Base-by-base conservation (phyloP, 495 filamentous ascomycete species). In the Antarctomyces pellizariae region DNA sequence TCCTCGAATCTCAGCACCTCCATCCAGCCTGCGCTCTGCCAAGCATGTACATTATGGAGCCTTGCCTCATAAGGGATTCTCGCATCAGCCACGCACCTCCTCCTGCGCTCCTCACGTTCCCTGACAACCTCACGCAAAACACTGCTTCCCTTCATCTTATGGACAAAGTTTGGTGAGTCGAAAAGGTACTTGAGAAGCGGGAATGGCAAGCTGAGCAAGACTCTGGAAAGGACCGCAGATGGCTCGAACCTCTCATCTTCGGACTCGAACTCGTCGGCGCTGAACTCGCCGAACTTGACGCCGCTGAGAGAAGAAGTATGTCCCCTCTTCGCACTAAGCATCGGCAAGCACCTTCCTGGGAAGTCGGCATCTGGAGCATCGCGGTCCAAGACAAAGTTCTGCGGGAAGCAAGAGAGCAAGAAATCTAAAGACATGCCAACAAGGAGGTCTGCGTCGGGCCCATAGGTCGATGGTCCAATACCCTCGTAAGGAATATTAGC, bases 241-340 rank as follows among this genome's bases (percentile, higher is more conserved):
- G 44, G 36, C 22, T 54, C 50, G n/a, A n/a, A n/a, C n/a, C n/a
- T n/a, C n/a, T n/a, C n/a, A n/a, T n/a, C n/a, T n/a, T n/a, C n/a
- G n/a, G n/a, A n/a, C n/a, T n/a, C n/a, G n/a, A n/a, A n/a, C n/a
- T n/a, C n/a, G 6, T 59, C 46, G 0, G 53, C 39, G 7, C 62
- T 50, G 5, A 62, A 43, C 32, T 77, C 69, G 6, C 71, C 71
- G 35, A 77, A 77, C 33, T 61, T 59, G 38, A 77, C 74, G 25
- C 47, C 46, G 28, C 62, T 63, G 4, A 74, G 42, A 29, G 65
- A 56, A 23, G 48, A 42, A 2, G 42, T 35, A 22, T 45, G 32
- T 5, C 36, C 36, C 4, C 35, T 37, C 26, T 34, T 35, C 16
- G 53, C 47, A 10, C 37, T 31, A 16, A 45, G 26, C 0, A 17